Conservation (phyloP, 73 alveolate genomes). For the Stentor roeselii region DNA sequence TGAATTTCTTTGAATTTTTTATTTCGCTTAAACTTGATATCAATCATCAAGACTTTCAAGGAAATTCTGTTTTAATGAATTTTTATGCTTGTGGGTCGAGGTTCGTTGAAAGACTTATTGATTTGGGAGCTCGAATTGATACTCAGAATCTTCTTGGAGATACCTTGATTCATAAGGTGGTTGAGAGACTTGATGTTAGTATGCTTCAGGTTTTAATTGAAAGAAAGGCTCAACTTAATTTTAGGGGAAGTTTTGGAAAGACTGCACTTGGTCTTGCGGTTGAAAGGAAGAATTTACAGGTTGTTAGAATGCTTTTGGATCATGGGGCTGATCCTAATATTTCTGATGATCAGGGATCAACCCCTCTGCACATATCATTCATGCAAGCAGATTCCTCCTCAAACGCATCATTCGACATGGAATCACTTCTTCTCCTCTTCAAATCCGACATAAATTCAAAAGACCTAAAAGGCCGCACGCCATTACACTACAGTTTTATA, state of each 20-base stretch:
- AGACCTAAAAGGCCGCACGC: conserved; percentile 57
- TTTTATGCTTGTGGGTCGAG: background rate
- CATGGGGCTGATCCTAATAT: conserved; percentile 41
- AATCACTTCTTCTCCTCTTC: conserved; percentile 36
- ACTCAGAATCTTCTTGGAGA: conserved; percentile 27
- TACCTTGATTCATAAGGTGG: conserved; percentile 34
- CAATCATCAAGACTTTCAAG: background rate
- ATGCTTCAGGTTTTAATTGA: conserved; percentile 5
- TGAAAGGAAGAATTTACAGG: conserved; percentile 24
- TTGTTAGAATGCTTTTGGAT: conserved; percentile 24
- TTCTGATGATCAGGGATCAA: conserved; percentile 38
- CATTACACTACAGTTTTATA: conserved; percentile 65
- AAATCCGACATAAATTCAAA: conserved; percentile 44
- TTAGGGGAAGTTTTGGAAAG: conserved; percentile 32
- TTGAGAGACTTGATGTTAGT: background rate
- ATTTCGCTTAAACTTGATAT: conserved; percentile 8
- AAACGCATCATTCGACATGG: conserved; percentile 54
- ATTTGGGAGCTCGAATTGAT: conserved; percentile 31
- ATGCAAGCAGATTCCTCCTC: conserved; percentile 42
- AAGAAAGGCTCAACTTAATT: conserved; percentile 35
- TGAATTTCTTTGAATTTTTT: background rate
- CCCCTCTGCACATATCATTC: conserved; percentile 45
- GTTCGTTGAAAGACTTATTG: conserved; percentile 24
- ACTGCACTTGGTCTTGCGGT: conserved; percentile 41
- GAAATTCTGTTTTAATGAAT: background rate